phyloP scores from a whole-genome alignment of 2,329 filamentous ascomycete species.

The Botryotinia narcissicola region DNA sequence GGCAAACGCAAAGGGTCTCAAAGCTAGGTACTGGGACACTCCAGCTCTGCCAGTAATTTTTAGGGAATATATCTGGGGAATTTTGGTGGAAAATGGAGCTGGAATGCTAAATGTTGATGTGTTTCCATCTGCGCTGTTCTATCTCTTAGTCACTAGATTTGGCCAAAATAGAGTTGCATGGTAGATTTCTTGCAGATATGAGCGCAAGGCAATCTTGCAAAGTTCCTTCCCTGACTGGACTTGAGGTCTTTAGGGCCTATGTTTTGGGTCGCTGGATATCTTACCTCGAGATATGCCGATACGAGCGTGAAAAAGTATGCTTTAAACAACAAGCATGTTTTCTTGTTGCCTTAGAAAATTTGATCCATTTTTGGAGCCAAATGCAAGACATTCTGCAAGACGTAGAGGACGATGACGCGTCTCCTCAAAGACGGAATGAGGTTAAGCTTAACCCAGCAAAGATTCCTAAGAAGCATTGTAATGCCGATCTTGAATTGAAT shows the following conservation, averaged over 20 bases:
- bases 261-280: not conserved
- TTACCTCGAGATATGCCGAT: not conserved
- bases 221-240: not conserved
- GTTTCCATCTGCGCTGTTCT: constrained; percentile 7
- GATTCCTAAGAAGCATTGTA: too few species aligned
- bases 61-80: constrained; percentile 43
- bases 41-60: constrained; percentile 42
- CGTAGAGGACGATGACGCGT: not conserved
- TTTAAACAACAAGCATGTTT: not conserved
- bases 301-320: not conserved
- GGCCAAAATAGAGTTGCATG: not conserved
- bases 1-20: constrained; percentile 41
- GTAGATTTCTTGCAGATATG: not conserved
- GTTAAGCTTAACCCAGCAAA: not conserved
- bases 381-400: not conserved
- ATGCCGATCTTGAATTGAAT: not conserved
- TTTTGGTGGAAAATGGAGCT: constrained; percentile 41
- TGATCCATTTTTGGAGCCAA: not conserved
- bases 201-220: not conserved
- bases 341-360: not conserved
- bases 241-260: too few species aligned
- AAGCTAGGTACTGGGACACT: constrained; percentile 45
- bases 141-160: constrained; percentile 4
- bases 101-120: constrained; percentile 46
- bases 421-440: not conserved